These are phyloP conservation scores for Lichtheimia corymbifera DNA, from an alignment of 371 early-diverging fungal genomes.

Conservation along the genomic window DNA sequence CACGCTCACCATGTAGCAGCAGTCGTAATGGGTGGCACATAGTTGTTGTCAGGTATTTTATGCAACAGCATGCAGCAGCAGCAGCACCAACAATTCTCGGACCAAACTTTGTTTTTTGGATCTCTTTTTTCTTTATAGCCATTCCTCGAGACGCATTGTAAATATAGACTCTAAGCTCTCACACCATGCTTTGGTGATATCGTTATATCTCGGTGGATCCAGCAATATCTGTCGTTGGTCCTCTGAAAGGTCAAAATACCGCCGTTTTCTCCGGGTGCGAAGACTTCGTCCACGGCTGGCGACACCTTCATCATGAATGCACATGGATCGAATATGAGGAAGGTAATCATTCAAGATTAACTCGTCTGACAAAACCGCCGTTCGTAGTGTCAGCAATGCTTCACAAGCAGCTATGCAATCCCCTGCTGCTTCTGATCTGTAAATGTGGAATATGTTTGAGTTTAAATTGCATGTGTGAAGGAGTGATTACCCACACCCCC, in stretches of 20 bases:
- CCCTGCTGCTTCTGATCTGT: background rate
- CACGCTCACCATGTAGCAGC: too few relatives aligned
- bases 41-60: too few relatives aligned
- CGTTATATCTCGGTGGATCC: background rate
- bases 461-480: too few relatives aligned
- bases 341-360: constrained; percentile 10
- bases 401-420: constrained; percentile 2
- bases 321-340: constrained; percentile 14
- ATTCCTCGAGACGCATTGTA: too few relatives aligned
- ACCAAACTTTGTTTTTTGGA: too few relatives aligned
- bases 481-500: too few relatives aligned
- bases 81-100: too few relatives aligned
- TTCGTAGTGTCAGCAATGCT: constrained; percentile 5
- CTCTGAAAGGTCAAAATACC: constrained; percentile 3
- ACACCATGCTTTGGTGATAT: constrained; percentile 5
- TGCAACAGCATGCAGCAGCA: too few relatives aligned
- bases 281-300: constrained; percentile 7
- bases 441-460: background rate
- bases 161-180: background rate
- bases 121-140: too few relatives aligned
- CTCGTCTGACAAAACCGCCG: background rate
- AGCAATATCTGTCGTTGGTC: constrained; percentile 1
- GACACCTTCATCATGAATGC: constrained; percentile 20
- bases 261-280: constrained; percentile 7
- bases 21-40: too few relatives aligned